A percentile compares a stretch with the other conserved stretches of the same genome.
These are phyloP conservation scores for Handroanthus guayacan DNA, from an alignment of 257 asterid species.

Conservation along the genomic window DNA sequence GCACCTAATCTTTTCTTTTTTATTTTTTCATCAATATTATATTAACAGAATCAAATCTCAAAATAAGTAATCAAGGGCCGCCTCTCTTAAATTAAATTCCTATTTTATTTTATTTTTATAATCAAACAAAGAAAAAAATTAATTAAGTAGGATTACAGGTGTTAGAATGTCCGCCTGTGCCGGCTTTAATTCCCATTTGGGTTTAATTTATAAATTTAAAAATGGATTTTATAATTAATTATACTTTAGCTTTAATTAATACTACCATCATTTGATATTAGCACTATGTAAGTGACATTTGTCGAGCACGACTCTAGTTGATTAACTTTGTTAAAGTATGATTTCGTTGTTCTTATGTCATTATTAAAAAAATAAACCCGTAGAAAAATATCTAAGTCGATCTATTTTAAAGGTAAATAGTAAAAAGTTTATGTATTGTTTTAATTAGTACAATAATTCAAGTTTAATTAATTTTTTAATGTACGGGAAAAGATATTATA, in stretches of 20 bases:
- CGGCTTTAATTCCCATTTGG: conserved; percentile 60
- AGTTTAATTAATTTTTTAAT: neutral
- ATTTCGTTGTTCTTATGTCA: conserved; percentile 31
- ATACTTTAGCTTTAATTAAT: conserved; percentile 36
- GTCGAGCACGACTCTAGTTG: conserved; percentile 31
- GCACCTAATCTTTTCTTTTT: conserved; percentile 31
- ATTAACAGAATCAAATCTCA: neutral
- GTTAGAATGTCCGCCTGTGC: conserved; percentile 54
- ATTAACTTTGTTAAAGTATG: conserved; percentile 30
- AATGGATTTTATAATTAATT: conserved; percentile 24
- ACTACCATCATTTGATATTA: conserved; percentile 38
- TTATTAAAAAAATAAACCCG: neutral
- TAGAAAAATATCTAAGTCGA: neutral
- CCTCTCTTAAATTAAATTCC: conserved; percentile 25
- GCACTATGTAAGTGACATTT: conserved; percentile 40
- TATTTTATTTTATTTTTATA: conserved; percentile 28
- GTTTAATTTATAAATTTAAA: conserved; percentile 29
- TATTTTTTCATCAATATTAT: conserved; percentile 7
- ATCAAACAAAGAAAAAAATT: conserved; percentile 28
- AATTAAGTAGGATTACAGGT: conserved; percentile 39
- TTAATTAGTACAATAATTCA: neutral
- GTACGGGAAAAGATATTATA: neutral
- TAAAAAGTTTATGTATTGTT: neutral
- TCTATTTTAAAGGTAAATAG: neutral
- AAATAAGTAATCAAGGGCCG: conserved; percentile 24